phyloP scores from a whole-genome alignment of 371 early-diverging fungal genomes.

The Syncephalastrum racemosum region DNA sequence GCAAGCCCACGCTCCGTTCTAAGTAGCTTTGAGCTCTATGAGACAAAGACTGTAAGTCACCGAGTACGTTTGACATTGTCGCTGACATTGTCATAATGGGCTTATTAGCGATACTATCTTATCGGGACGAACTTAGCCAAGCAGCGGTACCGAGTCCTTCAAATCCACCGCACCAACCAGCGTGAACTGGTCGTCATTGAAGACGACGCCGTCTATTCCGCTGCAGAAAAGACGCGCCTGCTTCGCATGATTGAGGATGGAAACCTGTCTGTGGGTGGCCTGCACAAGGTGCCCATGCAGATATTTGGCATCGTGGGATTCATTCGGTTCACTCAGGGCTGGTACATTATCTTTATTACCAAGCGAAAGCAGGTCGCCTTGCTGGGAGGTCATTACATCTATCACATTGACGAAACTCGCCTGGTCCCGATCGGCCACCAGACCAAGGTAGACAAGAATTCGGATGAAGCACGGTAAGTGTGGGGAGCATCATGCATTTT shows the following conservation, averaged over 20 bases:
- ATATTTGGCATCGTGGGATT: constrained; percentile 68
- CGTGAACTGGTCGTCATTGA: constrained; percentile 61
- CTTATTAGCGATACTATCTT: constrained; percentile 75
- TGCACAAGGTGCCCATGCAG: constrained; percentile 61
- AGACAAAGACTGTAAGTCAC: constrained; percentile 72
- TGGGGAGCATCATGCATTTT: neutral
- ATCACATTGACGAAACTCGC: constrained; percentile 91
- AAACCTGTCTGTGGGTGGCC: constrained; percentile 75
- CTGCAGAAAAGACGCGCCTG: constrained; percentile 70
- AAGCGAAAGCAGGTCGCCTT: constrained; percentile 86
- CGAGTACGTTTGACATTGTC: neutral
- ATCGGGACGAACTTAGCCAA: constrained; percentile 82
- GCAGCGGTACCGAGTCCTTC: constrained; percentile 77
- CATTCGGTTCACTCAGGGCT: constrained; percentile 89
- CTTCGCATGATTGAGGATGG: constrained; percentile 82
- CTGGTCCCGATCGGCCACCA: constrained; percentile 71
- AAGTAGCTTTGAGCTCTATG: constrained; percentile 76
- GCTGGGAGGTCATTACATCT: constrained; percentile 93
- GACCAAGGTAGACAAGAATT: constrained; percentile 71
- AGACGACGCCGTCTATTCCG: constrained; percentile 73
- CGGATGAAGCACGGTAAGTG: constrained; percentile 73
- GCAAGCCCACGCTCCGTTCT: constrained; percentile 46
- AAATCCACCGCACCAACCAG: constrained; percentile 80
- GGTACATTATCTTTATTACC: constrained; percentile 90
- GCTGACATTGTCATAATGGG: neutral